A percentile compares a stretch with the other conserved stretches of the same genome.
phyloP scores from a whole-genome alignment of 345 rosid species.

The Heritiera fomes region DNA sequence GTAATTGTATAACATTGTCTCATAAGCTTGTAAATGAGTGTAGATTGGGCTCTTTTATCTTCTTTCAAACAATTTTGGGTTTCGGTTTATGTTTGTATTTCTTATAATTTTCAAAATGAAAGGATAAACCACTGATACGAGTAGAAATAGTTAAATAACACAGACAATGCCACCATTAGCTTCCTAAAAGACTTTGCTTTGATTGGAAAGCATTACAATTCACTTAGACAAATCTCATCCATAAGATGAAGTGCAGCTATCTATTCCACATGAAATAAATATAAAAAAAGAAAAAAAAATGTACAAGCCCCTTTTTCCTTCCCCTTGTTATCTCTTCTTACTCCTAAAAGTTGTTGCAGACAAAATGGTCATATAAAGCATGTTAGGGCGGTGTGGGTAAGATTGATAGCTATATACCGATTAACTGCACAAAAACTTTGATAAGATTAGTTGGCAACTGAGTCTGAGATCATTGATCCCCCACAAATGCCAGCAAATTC shows the following conservation, averaged over 20 bases:
- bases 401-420: neutral
- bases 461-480: constrained; percentile 1
- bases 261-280: too few relatives aligned
- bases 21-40: too few relatives aligned
- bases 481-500: neutral
- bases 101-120: neutral
- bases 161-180: too few relatives aligned
- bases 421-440: constrained; percentile 7
- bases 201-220: too few relatives aligned
- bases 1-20: neutral
- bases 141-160: neutral
- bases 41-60: neutral
- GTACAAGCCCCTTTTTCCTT: neutral
- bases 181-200: too few relatives aligned
- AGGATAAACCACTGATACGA: neutral
- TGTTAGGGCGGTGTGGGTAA: constrained; percentile 21
- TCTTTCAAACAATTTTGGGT: too few relatives aligned
- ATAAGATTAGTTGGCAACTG: neutral
- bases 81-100: too few relatives aligned
- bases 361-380: neutral
- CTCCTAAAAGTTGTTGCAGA: neutral
- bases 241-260: neutral
- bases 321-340: too few relatives aligned
- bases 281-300: neutral
- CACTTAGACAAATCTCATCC: neutral